A percentile compares a stretch with the other conserved stretches of the same genome.
phyloP scores from a whole-genome alignment of 78 protist species.

The Dictyostelium capitatum region DNA sequence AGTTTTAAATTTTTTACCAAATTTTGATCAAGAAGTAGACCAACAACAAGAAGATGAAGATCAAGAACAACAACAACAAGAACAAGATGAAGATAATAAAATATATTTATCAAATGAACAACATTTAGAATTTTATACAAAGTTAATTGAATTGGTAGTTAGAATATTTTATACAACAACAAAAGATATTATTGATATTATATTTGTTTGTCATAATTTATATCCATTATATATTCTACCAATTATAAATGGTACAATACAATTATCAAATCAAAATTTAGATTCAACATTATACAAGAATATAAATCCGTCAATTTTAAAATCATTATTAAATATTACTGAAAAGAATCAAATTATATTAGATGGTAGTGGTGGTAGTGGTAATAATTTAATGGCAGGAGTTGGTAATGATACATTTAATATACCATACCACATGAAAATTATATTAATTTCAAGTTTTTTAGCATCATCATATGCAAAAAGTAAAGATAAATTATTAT shows the following conservation, averaged over 20 bases:
- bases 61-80: neutral
- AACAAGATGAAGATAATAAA: neutral
- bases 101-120: neutral
- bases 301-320: neutral
- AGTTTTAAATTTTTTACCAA: conserved; percentile 6
- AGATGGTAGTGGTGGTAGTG: neutral
- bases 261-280: neutral
- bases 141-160: neutral
- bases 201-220: conserved; percentile 1
- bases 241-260: neutral
- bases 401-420: neutral
- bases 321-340: neutral
- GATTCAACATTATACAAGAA: neutral
- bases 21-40: neutral
- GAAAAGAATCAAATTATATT: neutral
- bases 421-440: neutral
- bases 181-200: neutral
- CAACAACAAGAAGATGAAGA: neutral
- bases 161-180: neutral
- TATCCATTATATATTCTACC: neutral
- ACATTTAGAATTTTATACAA: neutral
- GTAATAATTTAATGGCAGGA: too few relatives aligned
- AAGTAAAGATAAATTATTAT: conserved; percentile 3
- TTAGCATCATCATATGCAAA: conserved; percentile 10
- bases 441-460: neutral